Evolutionary conservation across 2,329 filamentous ascomycete genomes (phyloP).

Genomic region (Dactylellina haptotyla): DNA sequence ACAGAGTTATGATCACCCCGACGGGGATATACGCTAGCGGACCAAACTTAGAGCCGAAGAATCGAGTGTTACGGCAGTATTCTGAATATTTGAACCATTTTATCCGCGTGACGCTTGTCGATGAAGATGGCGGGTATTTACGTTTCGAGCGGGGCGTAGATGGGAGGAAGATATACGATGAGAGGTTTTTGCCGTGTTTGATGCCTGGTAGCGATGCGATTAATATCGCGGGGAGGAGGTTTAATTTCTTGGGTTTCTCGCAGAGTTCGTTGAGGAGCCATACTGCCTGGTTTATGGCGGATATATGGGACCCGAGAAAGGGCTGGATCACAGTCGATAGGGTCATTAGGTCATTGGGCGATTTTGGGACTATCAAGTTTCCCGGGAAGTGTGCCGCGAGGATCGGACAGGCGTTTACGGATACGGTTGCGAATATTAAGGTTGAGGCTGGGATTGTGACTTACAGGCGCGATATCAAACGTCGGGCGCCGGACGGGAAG

Average conservation of each 20-base stretch:
- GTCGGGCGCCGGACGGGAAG: constrained; percentile 61
- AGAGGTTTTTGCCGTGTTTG: constrained; percentile 70
- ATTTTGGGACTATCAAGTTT: constrained; percentile 66
- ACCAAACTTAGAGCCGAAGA: constrained; percentile 74
- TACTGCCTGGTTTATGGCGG: constrained; percentile 73
- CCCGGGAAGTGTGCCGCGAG: constrained; percentile 70
- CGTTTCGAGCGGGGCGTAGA: constrained; percentile 67
- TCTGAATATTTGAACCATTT: constrained; percentile 71
- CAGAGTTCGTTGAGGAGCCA: constrained; percentile 79
- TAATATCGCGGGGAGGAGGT: constrained; percentile 71
- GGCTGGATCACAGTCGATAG: constrained; percentile 59
- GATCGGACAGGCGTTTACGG: constrained; percentile 76
- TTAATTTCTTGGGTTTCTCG: constrained; percentile 78
- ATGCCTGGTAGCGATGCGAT: constrained; percentile 65
- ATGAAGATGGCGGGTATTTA: constrained; percentile 76
- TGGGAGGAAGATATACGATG: constrained; percentile 62
- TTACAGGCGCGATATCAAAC: constrained; percentile 67
- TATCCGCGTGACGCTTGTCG: constrained; percentile 75
- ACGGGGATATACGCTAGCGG: constrained; percentile 69
- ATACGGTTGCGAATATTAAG: constrained; percentile 70
- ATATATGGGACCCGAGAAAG: constrained; percentile 61
- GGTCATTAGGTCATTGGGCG: constrained; percentile 66
- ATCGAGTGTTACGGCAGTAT: constrained; percentile 76
- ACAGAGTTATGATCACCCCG: constrained; percentile 71
- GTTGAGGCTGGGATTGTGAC: constrained; percentile 60